Evolutionary conservation across 2,329 filamentous ascomycete species (phyloP).

Genomic region (Fusarium nygamai): DNA sequence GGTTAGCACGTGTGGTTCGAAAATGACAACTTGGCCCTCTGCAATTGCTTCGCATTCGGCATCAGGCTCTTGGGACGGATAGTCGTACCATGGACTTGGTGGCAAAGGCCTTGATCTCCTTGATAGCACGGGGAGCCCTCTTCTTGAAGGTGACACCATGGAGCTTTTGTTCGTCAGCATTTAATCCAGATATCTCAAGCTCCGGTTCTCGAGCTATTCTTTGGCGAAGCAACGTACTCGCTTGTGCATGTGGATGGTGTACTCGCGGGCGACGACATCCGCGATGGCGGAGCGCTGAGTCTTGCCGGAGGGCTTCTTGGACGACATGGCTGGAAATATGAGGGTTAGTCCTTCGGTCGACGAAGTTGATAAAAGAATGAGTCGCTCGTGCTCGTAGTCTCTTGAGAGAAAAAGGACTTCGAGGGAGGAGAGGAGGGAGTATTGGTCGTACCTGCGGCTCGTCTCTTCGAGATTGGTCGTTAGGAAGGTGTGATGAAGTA

Average conservation of each 20-base stretch:
- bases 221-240: constrained; percentile 58
- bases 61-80: constrained; percentile 6
- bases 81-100: constrained; percentile 90
- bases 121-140: constrained; percentile 97
- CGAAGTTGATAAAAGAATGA: constrained; percentile 25
- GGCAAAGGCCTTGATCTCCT: constrained; percentile 98
- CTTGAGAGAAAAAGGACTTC: constrained; percentile 21
- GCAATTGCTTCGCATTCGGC: constrained; percentile 20
- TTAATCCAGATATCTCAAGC: constrained; percentile 11
- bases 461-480: constrained; percentile 53
- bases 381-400: constrained; percentile 37
- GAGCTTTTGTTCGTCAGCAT: constrained; percentile 66
- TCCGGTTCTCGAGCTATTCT: constrained; percentile 21
- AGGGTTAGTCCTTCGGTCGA: constrained; percentile 44
- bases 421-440: constrained; percentile 36
- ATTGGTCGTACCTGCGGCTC: constrained; percentile 54
- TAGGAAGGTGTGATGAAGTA: constrained; percentile 45
- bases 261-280: constrained; percentile 99
- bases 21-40: constrained; percentile 9
- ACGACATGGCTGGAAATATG: constrained; percentile 53
- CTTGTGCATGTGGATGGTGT: constrained; percentile 99
- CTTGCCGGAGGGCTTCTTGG: constrained; percentile 54
- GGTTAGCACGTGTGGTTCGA: constrained; percentile 31
- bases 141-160: constrained; percentile 99
- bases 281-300: constrained; percentile 89